phyloP scores from a whole-genome alignment of 768 basidiomycete genomes.

The Pulveroboletus ravenelii region DNA sequence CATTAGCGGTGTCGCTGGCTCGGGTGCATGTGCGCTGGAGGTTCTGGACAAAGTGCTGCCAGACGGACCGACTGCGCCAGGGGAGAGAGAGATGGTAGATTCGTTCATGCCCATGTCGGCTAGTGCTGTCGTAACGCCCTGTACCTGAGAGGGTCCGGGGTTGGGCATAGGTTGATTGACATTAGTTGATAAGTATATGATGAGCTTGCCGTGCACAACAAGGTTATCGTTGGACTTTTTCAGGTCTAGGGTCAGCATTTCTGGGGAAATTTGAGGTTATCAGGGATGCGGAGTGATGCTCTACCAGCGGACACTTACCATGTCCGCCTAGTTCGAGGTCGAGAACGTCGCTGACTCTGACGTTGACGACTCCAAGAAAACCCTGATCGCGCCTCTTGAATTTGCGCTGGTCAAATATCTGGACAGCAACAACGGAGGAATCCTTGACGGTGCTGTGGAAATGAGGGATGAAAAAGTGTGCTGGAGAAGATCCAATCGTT shows the following conservation, averaged over 20 bases:
- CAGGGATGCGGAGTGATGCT: not conserved
- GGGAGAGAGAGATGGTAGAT: constrained; percentile 58
- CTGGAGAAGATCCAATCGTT: not conserved
- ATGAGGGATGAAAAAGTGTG: constrained; percentile 4
- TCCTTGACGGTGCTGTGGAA: constrained; percentile 82
- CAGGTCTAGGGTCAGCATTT: constrained; percentile 94
- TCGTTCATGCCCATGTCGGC: constrained; percentile 57
- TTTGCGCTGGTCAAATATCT: constrained; percentile 99
- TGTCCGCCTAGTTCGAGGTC: constrained; percentile 92
- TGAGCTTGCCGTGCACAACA: constrained; percentile 95
- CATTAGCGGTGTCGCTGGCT: constrained; percentile 39
- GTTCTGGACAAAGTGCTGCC: constrained; percentile 53
- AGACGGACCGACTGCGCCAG: constrained; percentile 31
- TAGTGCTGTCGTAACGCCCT: constrained; percentile 54
- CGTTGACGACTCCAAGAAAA: constrained; percentile 95
- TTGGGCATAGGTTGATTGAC: constrained; percentile 78
- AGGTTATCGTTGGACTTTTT: constrained; percentile 99
- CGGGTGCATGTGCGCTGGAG: constrained; percentile 64
- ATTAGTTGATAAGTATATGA: constrained; percentile 94
- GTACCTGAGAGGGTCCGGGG: constrained; percentile 71
- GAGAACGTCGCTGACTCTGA: constrained; percentile 83
- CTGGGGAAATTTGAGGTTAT: constrained; percentile 36
- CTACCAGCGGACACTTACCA: constrained; percentile 50
- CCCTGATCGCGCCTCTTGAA: constrained; percentile 98
- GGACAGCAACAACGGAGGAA: constrained; percentile 94